These are phyloP conservation scores for Aegle marmelos DNA, from an alignment of 345 rosid species.

Conservation along the genomic window DNA sequence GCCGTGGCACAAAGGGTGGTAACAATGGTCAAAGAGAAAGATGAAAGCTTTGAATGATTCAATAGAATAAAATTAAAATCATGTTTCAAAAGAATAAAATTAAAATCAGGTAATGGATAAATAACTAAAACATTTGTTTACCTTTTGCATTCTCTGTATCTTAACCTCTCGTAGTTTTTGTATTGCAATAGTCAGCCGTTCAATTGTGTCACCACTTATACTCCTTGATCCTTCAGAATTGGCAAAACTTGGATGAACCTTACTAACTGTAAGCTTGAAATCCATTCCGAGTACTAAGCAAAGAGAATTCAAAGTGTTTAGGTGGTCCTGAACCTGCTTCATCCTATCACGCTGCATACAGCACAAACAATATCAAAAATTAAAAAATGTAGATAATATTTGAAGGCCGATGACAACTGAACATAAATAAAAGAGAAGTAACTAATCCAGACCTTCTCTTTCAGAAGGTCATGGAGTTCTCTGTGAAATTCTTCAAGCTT, in stretches of 20 bases:
- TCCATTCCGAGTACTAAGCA: conserved; percentile 82
- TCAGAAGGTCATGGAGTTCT: conserved; percentile 61
- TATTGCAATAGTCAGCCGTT: conserved; percentile 43
- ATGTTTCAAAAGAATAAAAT: conserved; percentile 7
- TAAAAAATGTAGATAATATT: neutral
- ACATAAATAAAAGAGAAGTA: conserved; percentile 1
- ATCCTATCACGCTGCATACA: conserved; percentile 58
- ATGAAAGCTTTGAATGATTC: neutral
- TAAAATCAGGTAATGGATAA: neutral
- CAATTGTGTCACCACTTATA: conserved; percentile 55
- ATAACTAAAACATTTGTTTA: conserved; percentile 19
- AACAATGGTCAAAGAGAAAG: neutral
- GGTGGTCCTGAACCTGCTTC: conserved; percentile 53
- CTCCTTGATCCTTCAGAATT: conserved; percentile 51
- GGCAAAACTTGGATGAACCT: conserved; percentile 53
- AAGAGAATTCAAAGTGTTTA: conserved; percentile 42
- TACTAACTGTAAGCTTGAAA: conserved; percentile 47
- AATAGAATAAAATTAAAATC: conserved; percentile 8
- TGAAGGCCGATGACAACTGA: neutral
- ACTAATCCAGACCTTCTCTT: conserved; percentile 56
- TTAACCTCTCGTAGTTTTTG: conserved; percentile 63
- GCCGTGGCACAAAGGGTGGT: conserved; percentile 21
- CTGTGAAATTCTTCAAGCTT: conserved; percentile 73
- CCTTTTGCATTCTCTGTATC: conserved; percentile 88
- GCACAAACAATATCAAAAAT: conserved; percentile 3